A percentile compares a stretch with the other conserved stretches of the same genome.
Conservation (phyloP, 2,329 filamentous ascomycete species). For the Aspergillus brunneoviolaceus region DNA sequence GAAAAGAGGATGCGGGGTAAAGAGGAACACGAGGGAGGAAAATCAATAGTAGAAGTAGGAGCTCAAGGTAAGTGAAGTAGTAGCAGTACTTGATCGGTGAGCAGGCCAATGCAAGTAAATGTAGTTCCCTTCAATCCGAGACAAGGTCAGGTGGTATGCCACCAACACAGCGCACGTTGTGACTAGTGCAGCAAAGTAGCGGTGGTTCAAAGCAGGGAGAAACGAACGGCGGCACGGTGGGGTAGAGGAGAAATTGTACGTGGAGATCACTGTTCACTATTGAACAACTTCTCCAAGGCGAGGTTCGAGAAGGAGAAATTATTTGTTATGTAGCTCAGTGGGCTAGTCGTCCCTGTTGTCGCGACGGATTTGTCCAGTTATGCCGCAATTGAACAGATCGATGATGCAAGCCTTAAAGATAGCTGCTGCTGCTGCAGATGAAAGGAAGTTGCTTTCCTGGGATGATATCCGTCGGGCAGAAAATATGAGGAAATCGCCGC, state of each 20-base stretch:
- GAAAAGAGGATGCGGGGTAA: slow-evolving; percentile 19
- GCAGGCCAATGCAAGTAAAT: slow-evolving; percentile 18
- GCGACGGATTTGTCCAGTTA: slow-evolving; percentile 14
- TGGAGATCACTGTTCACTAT: neutral
- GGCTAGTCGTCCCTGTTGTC: neutral
- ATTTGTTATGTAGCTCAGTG: slow-evolving; percentile 6
- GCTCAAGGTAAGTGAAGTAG: neutral
- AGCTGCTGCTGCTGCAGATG: neutral
- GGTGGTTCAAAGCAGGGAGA: neutral
- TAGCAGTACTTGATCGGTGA: slow-evolving; percentile 1
- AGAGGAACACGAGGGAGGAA: slow-evolving; percentile 12
- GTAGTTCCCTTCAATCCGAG: slow-evolving; percentile 18
- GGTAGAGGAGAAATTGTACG: neutral
- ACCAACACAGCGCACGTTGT: neutral
- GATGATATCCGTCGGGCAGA: neutral
- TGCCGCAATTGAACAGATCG: slow-evolving; percentile 23
- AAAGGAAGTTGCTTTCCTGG: neutral
- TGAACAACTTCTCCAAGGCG: neutral
- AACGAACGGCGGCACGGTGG: slow-evolving; percentile 1
- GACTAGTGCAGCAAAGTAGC: slow-evolving; percentile 1
- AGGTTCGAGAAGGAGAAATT: neutral
- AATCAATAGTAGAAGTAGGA: slow-evolving; percentile 12
- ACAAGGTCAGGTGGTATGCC: slow-evolving; percentile 17
- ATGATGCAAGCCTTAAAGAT: slow-evolving; percentile 22
- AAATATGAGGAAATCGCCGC: neutral